Evolutionary conservation across 768 basidiomycete species (phyloP).

Genomic region (Jaapia argillacea): DNA sequence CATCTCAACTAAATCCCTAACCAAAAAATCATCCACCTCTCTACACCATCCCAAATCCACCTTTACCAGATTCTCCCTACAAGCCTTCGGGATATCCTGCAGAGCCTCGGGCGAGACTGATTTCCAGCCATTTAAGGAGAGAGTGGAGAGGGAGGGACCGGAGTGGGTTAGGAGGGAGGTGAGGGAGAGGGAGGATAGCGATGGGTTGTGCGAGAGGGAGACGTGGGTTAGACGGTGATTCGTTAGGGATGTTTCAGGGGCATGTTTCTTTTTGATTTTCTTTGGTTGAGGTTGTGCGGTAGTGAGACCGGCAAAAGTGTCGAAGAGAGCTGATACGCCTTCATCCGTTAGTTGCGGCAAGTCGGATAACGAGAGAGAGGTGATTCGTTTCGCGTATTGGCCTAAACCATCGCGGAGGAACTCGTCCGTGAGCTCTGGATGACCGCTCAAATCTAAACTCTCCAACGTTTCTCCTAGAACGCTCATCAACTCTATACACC

Average conservation of each 20-base stretch:
- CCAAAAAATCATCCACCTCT: slow-evolving; percentile 69
- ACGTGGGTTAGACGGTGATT: slow-evolving; percentile 41
- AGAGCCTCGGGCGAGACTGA: slow-evolving; percentile 41
- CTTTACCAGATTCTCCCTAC: slow-evolving; percentile 32
- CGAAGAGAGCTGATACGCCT: slow-evolving; percentile 64
- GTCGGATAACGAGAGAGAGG: slow-evolving; percentile 42
- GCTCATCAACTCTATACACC: slow-evolving; percentile 44
- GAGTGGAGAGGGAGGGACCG: slow-evolving; percentile 38
- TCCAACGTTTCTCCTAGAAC: slow-evolving; percentile 44
- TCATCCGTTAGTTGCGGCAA: slow-evolving; percentile 57
- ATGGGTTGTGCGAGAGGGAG: slow-evolving; percentile 55
- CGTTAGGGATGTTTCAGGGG: slow-evolving; percentile 7
- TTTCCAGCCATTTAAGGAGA: slow-evolving; percentile 77
- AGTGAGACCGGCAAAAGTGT: slow-evolving; percentile 28
- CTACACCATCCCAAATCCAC: slow-evolving; percentile 86
- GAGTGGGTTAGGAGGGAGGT: slow-evolving; percentile 59
- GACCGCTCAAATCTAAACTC: slow-evolving; percentile 63
- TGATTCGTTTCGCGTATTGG: slow-evolving; percentile 34
- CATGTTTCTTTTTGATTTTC: background rate
- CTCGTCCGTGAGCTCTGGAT: slow-evolving; percentile 47
- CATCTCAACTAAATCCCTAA: slow-evolving; percentile 54
- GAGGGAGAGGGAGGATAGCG: slow-evolving; percentile 44
- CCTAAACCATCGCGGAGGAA: slow-evolving; percentile 55
- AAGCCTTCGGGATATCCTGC: slow-evolving; percentile 20
- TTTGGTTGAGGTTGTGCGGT: background rate